Base-by-base conservation (phyloP, 805 yeast genomes). In the Hanseniaspora lachancei region DNA sequence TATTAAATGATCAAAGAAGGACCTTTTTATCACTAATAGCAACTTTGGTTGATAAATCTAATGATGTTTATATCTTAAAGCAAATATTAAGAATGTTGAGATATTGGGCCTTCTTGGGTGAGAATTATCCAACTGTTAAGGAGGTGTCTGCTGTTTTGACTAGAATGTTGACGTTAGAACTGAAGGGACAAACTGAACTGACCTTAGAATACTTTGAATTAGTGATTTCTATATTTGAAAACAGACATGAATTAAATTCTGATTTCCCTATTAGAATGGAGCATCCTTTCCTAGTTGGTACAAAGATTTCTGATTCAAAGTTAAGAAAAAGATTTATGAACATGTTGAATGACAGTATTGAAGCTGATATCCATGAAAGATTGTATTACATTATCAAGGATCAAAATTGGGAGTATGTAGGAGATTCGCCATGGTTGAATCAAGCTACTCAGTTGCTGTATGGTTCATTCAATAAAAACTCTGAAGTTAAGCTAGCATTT, bases 401-500 rank as follows among this genome's bases (percentile, higher is more conserved):
- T 63, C 99, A 93, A 66, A 91, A 88, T 63, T 93, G 99, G 99
- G 99, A 93, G 65, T 84, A 79, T 60, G 72, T 93, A 40, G 89
- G 95, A 0, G 98, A 93, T 61, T 86, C 85, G 62, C 86, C 89
- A 43, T 93, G 98, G 98, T 70, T 91, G 59, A 88, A 88, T 66
- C 97, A 91, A 67, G 97, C 96, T 0, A 73, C 87, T 20, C 96
- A 89, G 64, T 69, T 95, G 32, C 69, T 93, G 7, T 87, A 84
- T 63, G 95, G 93, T 0, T 76, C 95, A 0, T 81, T 86, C 60
- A 83, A 82, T 57, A 68, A 67, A 41, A 75, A 76, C 0, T 72
- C 76, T 55, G 66, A 63, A 2, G 61, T 88, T 20, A 68, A 66
- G 24, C 66, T 86, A 47, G 68, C 69, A 12, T 74, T 70, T 16